These are phyloP conservation scores for Microstegium vimineum DNA, from an alignment of 176 grass and related monocot genomes.

Conservation along the genomic window DNA sequence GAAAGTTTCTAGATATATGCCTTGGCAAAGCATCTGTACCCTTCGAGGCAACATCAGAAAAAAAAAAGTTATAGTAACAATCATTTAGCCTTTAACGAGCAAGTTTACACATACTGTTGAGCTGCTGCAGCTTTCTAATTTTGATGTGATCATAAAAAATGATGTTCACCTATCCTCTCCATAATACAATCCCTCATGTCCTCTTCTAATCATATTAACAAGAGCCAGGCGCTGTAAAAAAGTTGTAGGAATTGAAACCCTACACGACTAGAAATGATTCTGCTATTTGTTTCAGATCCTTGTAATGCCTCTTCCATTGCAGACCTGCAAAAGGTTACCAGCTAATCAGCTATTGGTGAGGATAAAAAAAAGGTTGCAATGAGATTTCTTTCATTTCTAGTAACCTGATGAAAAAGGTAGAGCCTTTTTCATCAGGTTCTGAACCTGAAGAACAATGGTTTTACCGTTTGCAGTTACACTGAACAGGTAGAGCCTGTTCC, in stretches of 20 bases:
- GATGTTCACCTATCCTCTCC: slow-evolving; percentile 7
- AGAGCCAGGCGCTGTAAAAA: neutral
- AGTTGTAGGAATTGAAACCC: neutral
- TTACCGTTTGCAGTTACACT: slow-evolving; percentile 83
- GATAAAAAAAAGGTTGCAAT: neutral
- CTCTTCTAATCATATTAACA: neutral
- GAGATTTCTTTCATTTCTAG: neutral
- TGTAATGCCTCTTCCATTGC: slow-evolving; percentile 95
- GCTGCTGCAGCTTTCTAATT: neutral
- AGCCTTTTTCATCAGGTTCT: no score
- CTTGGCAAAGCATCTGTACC: neutral
- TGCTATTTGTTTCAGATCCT: slow-evolving; percentile 84
- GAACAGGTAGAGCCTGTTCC: slow-evolving; percentile 93
- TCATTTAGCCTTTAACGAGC: neutral
- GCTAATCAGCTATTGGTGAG: neutral
- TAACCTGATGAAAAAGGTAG: no score
- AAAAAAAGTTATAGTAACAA: slow-evolving; percentile 13
- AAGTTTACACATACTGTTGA: slow-evolving; percentile 3
- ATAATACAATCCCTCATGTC: slow-evolving; percentile 25
- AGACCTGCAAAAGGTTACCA: slow-evolving; percentile 46
- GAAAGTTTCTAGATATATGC: neutral
- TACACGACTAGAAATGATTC: slow-evolving; percentile 81
- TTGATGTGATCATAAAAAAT: neutral
- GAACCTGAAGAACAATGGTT: neutral
- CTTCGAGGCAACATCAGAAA: neutral